Evolutionary conservation across 345 rosid genomes (phyloP).

Genomic region (rapeseed (Brassica napus)): DNA sequence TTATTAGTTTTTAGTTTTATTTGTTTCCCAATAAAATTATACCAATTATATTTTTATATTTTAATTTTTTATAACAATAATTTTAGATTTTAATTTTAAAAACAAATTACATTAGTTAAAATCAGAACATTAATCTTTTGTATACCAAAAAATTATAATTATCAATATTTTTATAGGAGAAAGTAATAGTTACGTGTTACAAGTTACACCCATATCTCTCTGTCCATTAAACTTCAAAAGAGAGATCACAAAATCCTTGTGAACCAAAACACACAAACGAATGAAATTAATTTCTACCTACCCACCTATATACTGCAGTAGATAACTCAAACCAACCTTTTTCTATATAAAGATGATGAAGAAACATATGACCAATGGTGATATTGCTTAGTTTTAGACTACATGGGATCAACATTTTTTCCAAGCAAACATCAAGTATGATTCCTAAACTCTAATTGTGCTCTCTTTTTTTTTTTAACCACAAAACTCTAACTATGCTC

Average conservation of each 20-base stretch:
- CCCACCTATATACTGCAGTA: background rate
- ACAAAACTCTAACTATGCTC: slow-evolving; percentile 21
- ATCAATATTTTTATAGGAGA: background rate
- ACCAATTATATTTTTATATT: background rate
- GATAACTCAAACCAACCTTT: background rate
- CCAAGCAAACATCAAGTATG: background rate
- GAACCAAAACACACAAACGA: slow-evolving; percentile 11
- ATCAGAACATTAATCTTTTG: background rate
- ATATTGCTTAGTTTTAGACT: background rate
- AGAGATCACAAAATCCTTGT: slow-evolving; percentile 20
- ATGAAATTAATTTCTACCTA: background rate
- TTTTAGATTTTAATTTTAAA: too few species aligned
- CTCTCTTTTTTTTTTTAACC: slow-evolving; percentile 5
- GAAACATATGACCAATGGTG: background rate
- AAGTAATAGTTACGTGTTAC: background rate
- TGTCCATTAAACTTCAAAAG: background rate
- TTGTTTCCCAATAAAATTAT: background rate
- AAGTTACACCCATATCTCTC: background rate
- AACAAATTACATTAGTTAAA: background rate
- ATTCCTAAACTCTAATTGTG: background rate
- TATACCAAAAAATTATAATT: background rate
- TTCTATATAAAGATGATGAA: background rate
- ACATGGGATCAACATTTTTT: background rate
- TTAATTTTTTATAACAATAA: too few species aligned
- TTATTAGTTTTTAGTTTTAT: background rate